phyloP scores from a whole-genome alignment of 768 basidiomycete genomes.

The Hypholoma fasciculare region DNA sequence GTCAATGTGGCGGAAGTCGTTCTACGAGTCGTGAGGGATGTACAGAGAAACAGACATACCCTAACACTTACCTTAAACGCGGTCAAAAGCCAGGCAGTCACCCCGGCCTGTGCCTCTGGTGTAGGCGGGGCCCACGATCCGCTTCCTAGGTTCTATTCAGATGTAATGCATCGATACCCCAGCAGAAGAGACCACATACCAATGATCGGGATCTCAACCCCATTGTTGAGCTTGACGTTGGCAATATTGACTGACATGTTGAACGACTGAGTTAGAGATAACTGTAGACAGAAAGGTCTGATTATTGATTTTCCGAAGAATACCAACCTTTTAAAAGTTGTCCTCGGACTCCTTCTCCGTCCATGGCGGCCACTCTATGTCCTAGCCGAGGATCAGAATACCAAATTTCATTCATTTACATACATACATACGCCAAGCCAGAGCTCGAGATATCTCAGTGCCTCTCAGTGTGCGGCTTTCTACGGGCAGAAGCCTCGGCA shows the following conservation, averaged over 20 bases:
- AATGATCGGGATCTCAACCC: not conserved
- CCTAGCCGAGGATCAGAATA: too few species aligned
- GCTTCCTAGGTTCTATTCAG: constrained; percentile 23
- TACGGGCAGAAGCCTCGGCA: too few species aligned
- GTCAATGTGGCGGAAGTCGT: constrained; percentile 43
- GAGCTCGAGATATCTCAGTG: too few species aligned
- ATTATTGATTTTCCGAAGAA: too few species aligned
- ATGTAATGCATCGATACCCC: not conserved
- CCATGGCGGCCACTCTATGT: too few species aligned
- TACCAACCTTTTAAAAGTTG: too few species aligned
- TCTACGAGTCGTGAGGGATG: constrained; percentile 18
- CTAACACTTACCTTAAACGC: constrained; percentile 34
- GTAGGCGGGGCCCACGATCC: constrained; percentile 38
- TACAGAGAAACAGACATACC: not conserved
- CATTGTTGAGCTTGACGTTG: not conserved
- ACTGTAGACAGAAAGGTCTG: too few species aligned
- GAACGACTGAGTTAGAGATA: too few species aligned
- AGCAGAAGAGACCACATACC: not conserved
- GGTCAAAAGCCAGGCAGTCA: constrained; percentile 37
- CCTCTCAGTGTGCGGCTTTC: too few species aligned
- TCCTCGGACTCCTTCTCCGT: too few species aligned
- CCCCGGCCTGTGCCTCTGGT: constrained; percentile 31
- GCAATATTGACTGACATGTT: not conserved
- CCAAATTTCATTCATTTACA: too few species aligned
- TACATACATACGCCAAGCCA: too few species aligned